A percentile compares a stretch with the other conserved stretches of the same genome.
Evolutionary conservation across 306 rosid species (phyloP).

Genomic region (Prunus campanulata): DNA sequence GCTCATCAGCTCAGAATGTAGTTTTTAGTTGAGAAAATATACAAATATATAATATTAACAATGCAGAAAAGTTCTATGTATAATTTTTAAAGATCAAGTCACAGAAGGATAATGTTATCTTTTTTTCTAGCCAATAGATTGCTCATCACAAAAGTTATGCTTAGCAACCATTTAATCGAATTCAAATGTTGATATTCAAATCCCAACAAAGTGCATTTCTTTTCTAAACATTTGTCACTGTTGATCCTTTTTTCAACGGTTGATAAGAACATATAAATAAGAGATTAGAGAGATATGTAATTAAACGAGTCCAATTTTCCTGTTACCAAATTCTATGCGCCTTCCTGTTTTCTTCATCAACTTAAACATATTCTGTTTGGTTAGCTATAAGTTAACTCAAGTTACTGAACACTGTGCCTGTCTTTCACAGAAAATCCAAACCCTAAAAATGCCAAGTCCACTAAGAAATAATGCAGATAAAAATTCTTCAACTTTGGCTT

Average conservation of each 20-base stretch:
- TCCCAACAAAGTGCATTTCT: not conserved
- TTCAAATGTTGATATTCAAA: not conserved
- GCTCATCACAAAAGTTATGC: not conserved
- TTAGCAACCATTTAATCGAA: not conserved
- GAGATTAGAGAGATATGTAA: not conserved
- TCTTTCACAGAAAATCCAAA: not conserved
- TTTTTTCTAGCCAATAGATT: too few relatives aligned
- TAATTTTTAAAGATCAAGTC: too few relatives aligned
- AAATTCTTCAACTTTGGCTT: conserved; percentile 19
- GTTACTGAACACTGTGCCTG: not conserved
- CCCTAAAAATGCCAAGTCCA: not conserved
- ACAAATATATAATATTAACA: too few relatives aligned
- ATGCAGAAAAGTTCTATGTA: too few relatives aligned
- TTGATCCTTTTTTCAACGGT: not conserved
- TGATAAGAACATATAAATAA: not conserved
- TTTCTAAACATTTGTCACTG: not conserved
- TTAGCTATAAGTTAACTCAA: too few relatives aligned
- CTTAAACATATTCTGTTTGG: too few relatives aligned
- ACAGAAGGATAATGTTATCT: too few relatives aligned
- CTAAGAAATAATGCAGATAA: not conserved
- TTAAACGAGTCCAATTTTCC: too few relatives aligned
- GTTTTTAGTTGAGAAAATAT: too few relatives aligned
- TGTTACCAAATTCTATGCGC: too few relatives aligned
- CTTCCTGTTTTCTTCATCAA: too few relatives aligned
- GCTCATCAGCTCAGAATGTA: too few relatives aligned